Conservation (phyloP, 805 yeast genomes). For the Ogataea wickerhamii region DNA sequence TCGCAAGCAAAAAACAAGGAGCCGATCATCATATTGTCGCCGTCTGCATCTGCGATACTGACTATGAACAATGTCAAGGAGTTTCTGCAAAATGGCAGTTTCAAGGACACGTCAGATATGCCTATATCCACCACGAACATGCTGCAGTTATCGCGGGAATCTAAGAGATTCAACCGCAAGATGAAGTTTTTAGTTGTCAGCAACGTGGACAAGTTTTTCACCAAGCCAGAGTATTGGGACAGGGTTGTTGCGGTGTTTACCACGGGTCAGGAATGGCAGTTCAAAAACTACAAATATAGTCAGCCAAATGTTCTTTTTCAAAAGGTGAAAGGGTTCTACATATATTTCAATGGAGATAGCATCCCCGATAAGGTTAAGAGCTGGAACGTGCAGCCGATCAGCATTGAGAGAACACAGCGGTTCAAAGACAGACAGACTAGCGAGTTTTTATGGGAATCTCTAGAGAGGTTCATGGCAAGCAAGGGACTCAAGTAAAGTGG, state of each 20-base stretch:
- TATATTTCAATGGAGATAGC: constrained; percentile 73
- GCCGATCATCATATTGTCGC: constrained; percentile 74
- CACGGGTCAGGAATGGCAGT: constrained; percentile 98
- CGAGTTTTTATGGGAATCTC: constrained; percentile 77
- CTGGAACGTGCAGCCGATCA: constrained; percentile 85
- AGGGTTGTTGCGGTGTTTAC: constrained; percentile 93
- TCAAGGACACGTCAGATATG: constrained; percentile 49
- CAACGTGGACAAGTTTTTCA: constrained; percentile 79
- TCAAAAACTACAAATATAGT: constrained; percentile 78
- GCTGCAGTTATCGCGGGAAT: constrained; percentile 51
- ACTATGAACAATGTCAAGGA: constrained; percentile 62
- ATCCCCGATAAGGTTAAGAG: constrained; percentile 70
- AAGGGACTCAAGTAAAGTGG: constrained; percentile 49
- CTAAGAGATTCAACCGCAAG: constrained; percentile 51
- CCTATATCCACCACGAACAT: constrained; percentile 36
- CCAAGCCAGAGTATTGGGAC: constrained; percentile 97
- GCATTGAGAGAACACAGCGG: constrained; percentile 75
- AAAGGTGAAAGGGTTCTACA: constrained; percentile 76
- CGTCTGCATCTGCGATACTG: constrained; percentile 71
- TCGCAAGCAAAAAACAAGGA: constrained; percentile 35
- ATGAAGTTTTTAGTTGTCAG: constrained; percentile 78
- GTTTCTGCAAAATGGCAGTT: constrained; percentile 70
- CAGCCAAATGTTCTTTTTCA: constrained; percentile 80
- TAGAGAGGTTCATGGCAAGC: constrained; percentile 68
- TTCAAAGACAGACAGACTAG: constrained; percentile 87